Conservation (phyloP, 805 yeast genomes). For the Wickerhamiella parazyma region DNA sequence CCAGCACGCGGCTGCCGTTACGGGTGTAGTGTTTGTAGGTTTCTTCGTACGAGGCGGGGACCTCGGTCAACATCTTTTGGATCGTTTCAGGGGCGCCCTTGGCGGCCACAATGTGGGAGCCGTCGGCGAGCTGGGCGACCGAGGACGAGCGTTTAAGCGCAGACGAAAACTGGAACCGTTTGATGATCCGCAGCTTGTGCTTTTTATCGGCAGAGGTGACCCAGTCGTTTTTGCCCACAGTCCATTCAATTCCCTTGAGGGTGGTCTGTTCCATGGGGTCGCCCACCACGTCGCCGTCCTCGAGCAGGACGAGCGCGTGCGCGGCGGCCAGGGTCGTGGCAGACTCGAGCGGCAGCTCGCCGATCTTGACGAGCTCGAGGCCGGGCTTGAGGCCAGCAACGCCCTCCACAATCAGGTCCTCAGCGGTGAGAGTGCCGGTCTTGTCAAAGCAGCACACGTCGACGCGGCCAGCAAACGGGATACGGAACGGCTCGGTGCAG, state of each 20-base stretch:
- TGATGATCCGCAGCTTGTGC: slow-evolving; percentile 54
- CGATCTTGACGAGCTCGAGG: slow-evolving; percentile 37
- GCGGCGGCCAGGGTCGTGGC: slow-evolving; percentile 78
- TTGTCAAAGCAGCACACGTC: slow-evolving; percentile 98
- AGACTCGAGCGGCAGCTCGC: slow-evolving; percentile 58
- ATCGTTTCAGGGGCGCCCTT: slow-evolving; percentile 99
- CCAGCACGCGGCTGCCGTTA: slow-evolving; percentile 91
- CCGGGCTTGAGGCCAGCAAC: slow-evolving; percentile 63
- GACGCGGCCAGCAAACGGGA: slow-evolving; percentile 93
- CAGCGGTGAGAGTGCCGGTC: slow-evolving; percentile 96
- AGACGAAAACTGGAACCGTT: slow-evolving; percentile 95
- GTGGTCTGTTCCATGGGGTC: slow-evolving; percentile 99
- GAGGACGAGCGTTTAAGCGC: slow-evolving; percentile 91
- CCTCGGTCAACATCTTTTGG: slow-evolving; percentile 51
- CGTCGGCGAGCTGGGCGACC: slow-evolving; percentile 44
- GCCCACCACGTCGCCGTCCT: slow-evolving; percentile 96
- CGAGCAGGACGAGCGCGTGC: slow-evolving; percentile 86
- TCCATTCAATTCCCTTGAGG: slow-evolving; percentile 75
- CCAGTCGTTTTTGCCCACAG: slow-evolving; percentile 60
- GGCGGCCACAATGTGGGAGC: slow-evolving; percentile 59
- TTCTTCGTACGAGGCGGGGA: slow-evolving; percentile 72
- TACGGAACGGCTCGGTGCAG: slow-evolving; percentile 97
- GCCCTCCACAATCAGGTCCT: slow-evolving; percentile 92
- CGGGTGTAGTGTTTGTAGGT: slow-evolving; percentile 83
- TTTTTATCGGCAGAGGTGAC: slow-evolving; percentile 36